Base-by-base conservation (phyloP, 202 grass and related monocot genomes). In the Schoenoplectus triqueter region DNA sequence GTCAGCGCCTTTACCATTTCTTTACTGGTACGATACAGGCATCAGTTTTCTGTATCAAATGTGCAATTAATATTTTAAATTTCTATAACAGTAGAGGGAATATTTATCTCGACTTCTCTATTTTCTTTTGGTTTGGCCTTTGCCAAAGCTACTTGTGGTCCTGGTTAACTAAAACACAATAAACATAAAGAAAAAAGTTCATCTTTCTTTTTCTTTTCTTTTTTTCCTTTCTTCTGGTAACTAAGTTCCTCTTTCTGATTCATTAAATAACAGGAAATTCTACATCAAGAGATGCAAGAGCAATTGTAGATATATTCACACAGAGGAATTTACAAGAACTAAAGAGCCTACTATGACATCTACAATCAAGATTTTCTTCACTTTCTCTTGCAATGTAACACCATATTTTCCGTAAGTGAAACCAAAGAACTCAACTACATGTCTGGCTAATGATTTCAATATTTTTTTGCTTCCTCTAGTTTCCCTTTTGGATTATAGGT, bases 1-100 rank as follows among this genome's bases (percentile, higher is more conserved):
- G 75, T 65, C 55, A 84, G n/a, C 74, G 46, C 13, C 85, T 90
- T 50, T 82, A 85, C 67, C 66, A 56, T 22, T 87, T 85, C 42
- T 87, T 90, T 60, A 31, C 49, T 82, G 88, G 85, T 90, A 76
- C 6, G 5, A 82, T 66, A 81, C 55, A 66, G 42, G 5, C 14
- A 10, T 62, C 46, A 13, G 55, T 31, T 66, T 66, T 21, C 22
- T 73, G 15, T 10, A 62, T 56, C 61, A 67, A 8, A 70, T 21
- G 11, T 3, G 19, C 45, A 84, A 0, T 49, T n/a, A 15, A 44
- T 59, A 72, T 73, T 13, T 11, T 57, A 7, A 80, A 41, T 65
- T 80, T 78, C 60, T 69, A 64, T n/a, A 72, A 60, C 51, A 54
- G 51, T 10, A 54, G 14, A 14, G 11, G 55, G 55, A 14, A 59